Evolutionary conservation across 2,329 filamentous ascomycete genomes (phyloP).

Genomic region (Penicillium capsulatum): DNA sequence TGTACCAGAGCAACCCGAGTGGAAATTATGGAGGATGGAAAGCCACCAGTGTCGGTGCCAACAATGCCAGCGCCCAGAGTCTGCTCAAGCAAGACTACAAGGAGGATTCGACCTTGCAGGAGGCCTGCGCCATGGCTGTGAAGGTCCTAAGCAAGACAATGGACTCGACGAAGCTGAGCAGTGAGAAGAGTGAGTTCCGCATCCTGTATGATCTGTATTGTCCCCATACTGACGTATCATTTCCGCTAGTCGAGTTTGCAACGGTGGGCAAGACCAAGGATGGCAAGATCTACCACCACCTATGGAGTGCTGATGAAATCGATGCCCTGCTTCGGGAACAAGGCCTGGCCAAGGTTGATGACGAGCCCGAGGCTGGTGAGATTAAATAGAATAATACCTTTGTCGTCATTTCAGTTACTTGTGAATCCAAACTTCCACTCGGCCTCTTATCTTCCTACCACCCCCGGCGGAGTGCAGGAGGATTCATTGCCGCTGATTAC

Average conservation of each 20-base stretch:
- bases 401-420: slow-evolving; percentile 23
- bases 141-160: slow-evolving; percentile 99
- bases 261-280: slow-evolving; percentile 94
- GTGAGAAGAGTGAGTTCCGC: slow-evolving; percentile 82
- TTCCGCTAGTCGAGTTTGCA: slow-evolving; percentile 79
- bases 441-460: slow-evolving; percentile 14
- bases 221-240: slow-evolving; percentile 12
- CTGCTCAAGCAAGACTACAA: slow-evolving; percentile 99
- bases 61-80: slow-evolving; percentile 96
- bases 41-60: slow-evolving; percentile 93
- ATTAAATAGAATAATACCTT: slow-evolving; percentile 34
- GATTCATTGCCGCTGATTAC: slow-evolving; percentile 16
- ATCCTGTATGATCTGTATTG: neutral
- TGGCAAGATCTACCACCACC: slow-evolving; percentile 95
- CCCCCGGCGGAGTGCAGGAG: slow-evolving; percentile 2
- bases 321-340: slow-evolving; percentile 91
- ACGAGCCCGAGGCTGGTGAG: slow-evolving; percentile 60
- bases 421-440: slow-evolving; percentile 28
- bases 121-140: slow-evolving; percentile 94
- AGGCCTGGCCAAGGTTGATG: slow-evolving; percentile 77
- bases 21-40: slow-evolving; percentile 99
- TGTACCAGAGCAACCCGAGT: slow-evolving; percentile 97
- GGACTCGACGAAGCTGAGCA: slow-evolving; percentile 98
- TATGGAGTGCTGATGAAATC: slow-evolving; percentile 97
- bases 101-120: slow-evolving; percentile 92